Evolutionary conservation across 2,329 filamentous ascomycete species (phyloP), one percentile per base, ranked within the genome.

Genomic region (Colletotrichum shisoi): DNA sequence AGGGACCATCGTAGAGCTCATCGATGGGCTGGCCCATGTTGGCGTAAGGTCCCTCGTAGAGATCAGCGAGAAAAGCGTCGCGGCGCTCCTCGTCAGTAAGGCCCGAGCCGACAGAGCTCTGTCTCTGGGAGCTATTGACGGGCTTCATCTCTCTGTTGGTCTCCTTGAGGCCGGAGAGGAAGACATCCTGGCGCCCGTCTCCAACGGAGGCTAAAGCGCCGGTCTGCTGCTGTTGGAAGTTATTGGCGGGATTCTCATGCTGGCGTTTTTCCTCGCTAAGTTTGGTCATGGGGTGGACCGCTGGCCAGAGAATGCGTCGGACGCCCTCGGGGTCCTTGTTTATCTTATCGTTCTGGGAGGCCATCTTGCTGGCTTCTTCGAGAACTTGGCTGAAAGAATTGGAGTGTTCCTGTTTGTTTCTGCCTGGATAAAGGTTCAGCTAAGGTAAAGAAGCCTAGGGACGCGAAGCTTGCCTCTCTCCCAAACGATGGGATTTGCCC

Each of bases 241-340:
- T 44, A 19, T 11, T 8, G 31, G 11, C 19, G 19, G 31, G 27
- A 6, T 19, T n/a, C 34, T 53, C 27, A 11, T 37, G 19, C 4
- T 17, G 19, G 9, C n/a, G n/a, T n/a, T 54, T 39, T 17, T 44
- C 44, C 45, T 34, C 44, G 21, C 5, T 19, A 49, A 37, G 44
- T 19, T 58, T 27, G 11, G 31, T 9, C 60, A 63, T 58, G 6
- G 21, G 40, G 11, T 52, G n/a, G 34, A 27, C n/a, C 2, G 27
- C 24, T 17, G 60, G 52, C 46, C 52, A 63, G 24, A 63, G 46
- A 19, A 27, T n/a, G 11, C 53, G 52, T 11, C 60, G 60, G 21
- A 58, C 46, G 34, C 45, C 13, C 21, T 40, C 40, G 12, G 15
- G 8, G 8, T 46, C 40, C 11, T 37, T 48, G 8, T 56, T 34